phyloP scores from a whole-genome alignment of 1,284 basidiomycete species.

The Ceratobasidium sp. region DNA sequence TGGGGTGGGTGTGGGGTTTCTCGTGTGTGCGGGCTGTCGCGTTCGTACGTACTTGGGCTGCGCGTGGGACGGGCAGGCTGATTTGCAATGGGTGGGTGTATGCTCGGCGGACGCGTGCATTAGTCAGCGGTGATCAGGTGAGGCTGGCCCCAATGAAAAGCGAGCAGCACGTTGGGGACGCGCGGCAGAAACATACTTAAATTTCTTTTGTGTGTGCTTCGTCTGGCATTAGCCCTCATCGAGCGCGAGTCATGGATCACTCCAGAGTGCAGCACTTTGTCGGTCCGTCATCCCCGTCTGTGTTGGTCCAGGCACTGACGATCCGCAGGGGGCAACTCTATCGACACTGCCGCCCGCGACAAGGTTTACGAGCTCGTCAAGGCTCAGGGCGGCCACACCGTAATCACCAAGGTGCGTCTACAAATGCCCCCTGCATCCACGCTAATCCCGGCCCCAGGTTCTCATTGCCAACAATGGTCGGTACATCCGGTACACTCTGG shows the following conservation, averaged over 20 bases:
- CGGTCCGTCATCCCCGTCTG: slow-evolving; percentile 44
- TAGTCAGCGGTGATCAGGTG: slow-evolving; percentile 23
- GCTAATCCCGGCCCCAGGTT: slow-evolving; percentile 61
- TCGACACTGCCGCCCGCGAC: slow-evolving; percentile 82
- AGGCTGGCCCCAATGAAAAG: slow-evolving; percentile 16
- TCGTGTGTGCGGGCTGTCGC: background rate
- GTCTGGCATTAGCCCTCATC: background rate
- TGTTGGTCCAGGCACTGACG: background rate
- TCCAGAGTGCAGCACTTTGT: slow-evolving; percentile 56
- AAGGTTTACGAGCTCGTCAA: slow-evolving; percentile 92
- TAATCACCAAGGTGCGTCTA: slow-evolving; percentile 90
- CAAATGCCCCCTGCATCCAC: slow-evolving; percentile 26
- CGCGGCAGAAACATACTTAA: slow-evolving; percentile 29
- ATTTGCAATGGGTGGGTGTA: background rate
- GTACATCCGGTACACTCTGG: slow-evolving; percentile 41
- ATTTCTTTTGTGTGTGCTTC: background rate
- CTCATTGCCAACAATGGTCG: slow-evolving; percentile 95
- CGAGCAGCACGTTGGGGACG: slow-evolving; percentile 20
- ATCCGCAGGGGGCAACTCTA: slow-evolving; percentile 84
- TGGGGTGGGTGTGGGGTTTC: background rate
- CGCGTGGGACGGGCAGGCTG: too few relatives aligned
- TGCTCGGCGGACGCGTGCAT: slow-evolving; percentile 1
- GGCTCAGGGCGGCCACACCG: slow-evolving; percentile 92
- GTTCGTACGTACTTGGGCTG: background rate
- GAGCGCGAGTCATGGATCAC: slow-evolving; percentile 56